These are phyloP conservation scores for Exophiala mesophila DNA, from an alignment of 2,329 filamentous ascomycete genomes.

Conservation along the genomic window DNA sequence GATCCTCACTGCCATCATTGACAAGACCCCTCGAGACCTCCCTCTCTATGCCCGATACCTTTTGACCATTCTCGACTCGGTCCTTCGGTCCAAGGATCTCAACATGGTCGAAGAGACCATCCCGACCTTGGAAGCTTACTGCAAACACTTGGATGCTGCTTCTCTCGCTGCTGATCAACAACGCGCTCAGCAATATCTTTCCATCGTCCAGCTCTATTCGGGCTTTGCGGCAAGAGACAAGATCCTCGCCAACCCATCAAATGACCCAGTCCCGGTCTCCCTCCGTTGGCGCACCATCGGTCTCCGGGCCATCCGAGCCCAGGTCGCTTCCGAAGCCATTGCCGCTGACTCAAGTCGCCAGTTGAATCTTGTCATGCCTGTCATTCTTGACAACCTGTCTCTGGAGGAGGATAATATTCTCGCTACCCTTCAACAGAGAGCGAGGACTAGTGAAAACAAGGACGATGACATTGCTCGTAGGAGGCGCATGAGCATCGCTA, in stretches of 20 bases:
- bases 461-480: constrained; percentile 60
- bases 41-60: constrained; percentile 82
- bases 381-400: constrained; percentile 82
- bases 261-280: constrained; percentile 58
- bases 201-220: constrained; percentile 74
- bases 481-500: constrained; percentile 73
- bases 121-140: constrained; percentile 81
- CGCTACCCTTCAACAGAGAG: constrained; percentile 61
- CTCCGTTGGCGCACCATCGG: constrained; percentile 73
- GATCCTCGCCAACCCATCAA: constrained; percentile 34
- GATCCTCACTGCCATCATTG: constrained; percentile 84
- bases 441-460: constrained; percentile 62
- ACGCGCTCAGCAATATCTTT: constrained; percentile 76
- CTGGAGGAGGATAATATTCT: constrained; percentile 67
- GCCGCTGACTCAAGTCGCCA: constrained; percentile 70
- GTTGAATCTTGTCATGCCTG: constrained; percentile 72
- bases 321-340: constrained; percentile 74
- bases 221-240: constrained; percentile 66
- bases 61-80: constrained; percentile 74
- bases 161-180: constrained; percentile 79
- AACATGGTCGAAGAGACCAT: constrained; percentile 89
- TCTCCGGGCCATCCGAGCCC: constrained; percentile 71
- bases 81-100: constrained; percentile 81
- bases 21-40: constrained; percentile 86
- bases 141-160: constrained; percentile 79